phyloP scores from a whole-genome alignment of 331 rosid species.

The Telfairia occidentalis region DNA sequence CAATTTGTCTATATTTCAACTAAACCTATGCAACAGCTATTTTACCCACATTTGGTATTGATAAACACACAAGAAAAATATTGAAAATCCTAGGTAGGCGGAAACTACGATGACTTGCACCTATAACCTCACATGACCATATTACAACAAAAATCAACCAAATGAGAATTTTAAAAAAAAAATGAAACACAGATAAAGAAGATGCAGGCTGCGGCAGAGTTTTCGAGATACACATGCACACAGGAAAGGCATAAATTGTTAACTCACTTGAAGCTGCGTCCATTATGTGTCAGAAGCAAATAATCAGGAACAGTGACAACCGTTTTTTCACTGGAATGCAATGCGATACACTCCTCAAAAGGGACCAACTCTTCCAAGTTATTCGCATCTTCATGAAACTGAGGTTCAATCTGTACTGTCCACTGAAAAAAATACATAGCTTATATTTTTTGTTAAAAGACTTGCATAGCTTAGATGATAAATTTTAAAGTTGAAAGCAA shows the following conservation, averaged over 20 bases:
- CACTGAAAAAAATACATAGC: conserved; percentile 47
- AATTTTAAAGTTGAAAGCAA: neutral
- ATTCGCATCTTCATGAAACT: conserved; percentile 78
- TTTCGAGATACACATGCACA: neutral
- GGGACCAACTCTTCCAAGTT: conserved; percentile 77
- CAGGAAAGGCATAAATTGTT: conserved; percentile 9
- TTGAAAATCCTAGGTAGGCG: neutral
- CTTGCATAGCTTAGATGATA: neutral
- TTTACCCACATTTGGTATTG: neutral
- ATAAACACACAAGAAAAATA: neutral
- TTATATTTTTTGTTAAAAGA: no score
- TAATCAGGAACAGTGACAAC: conserved; percentile 79
- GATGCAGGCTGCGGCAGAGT: neutral
- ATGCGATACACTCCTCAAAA: conserved; percentile 85
- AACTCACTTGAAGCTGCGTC: conserved; percentile 85
- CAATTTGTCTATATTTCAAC: neutral
- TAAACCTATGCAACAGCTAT: neutral
- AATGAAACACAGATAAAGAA: neutral
- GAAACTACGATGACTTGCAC: neutral
- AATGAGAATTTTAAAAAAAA: neutral
- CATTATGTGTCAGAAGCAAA: conserved; percentile 84
- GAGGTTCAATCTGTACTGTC: conserved; percentile 79
- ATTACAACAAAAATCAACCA: neutral
- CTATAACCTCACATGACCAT: neutral
- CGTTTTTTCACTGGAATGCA: conserved; percentile 52